Base-by-base conservation (phyloP, 225 moss, liverwort and hornwort genomes). In the Sphagnum contortum region DNA sequence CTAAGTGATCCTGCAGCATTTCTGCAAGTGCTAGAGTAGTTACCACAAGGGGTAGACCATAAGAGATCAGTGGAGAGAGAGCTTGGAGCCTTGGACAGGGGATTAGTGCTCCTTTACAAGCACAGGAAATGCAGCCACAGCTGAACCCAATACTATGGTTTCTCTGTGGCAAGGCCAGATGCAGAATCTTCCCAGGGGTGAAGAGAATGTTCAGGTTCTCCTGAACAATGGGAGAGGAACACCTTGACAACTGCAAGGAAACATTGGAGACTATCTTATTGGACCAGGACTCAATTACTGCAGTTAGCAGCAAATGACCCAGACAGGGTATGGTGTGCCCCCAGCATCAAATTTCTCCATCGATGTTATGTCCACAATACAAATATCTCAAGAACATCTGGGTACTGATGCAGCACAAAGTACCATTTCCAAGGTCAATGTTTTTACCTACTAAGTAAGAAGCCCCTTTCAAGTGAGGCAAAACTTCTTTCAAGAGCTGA, bases 361-460 rank as follows among this genome's bases (percentile, higher is more conserved):
- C 64, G 92, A 91, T 48, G 90, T 85, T 44, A 93, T 98, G 96
- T 92, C 96, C 8, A 91, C 85, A 47, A 81, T 98, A 29, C 79
- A 91, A 74, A 98, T 98, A 52, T 69, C 88, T 4, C 70, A 87
- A 49, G 96, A 89, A 64, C 92, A 92, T 61, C 67, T 98, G 14
- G 92, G 92, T 45, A 93, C 96, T 46, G 96, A 98, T 72, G 85
- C 96, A n/a, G 90, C 96, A 2, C 96, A 98, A 76, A 92, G 96
- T 65, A 92, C 92, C 5, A 92, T 98, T 66, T 98, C 92, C 77
- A 98, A 98, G 80, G 96, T 29, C 29, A 29, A 29, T 29, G 1
- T 29, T 29, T 29, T 29, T 29, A 29, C 29, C 29, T 29, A 29
- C 29, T 29, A 29, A 29, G 29, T 29, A 29, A 29, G 29, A 29